Conservation (phyloP, 2,329 filamentous ascomycete genomes). For the Colletotrichum scovillei region DNA sequence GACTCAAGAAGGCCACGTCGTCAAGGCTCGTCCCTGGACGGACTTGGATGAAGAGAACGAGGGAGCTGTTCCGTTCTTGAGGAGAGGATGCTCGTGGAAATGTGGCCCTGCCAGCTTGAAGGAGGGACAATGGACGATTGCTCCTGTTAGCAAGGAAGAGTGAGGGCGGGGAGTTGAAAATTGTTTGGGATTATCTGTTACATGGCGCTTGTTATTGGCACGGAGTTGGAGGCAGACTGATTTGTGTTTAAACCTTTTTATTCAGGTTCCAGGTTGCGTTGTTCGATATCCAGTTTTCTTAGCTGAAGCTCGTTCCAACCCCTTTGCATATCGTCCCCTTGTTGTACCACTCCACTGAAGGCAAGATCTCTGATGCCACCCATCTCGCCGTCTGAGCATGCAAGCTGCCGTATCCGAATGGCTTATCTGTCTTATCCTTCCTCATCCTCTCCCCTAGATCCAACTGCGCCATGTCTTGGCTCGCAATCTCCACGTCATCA, state of each 20-base stretch:
- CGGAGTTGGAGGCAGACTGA: constrained; percentile 13
- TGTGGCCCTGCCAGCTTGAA: constrained; percentile 54
- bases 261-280: background rate
- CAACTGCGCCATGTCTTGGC: constrained; percentile 45
- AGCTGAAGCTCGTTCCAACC: constrained; percentile 43
- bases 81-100: constrained; percentile 61
- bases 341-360: constrained; percentile 60
- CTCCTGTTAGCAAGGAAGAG: background rate
- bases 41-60: constrained; percentile 44
- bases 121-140: constrained; percentile 39
- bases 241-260: background rate
- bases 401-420: constrained; percentile 67
- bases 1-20: background rate
- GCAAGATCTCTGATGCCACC: constrained; percentile 65
- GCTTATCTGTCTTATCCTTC: constrained; percentile 58
- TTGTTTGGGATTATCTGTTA: background rate
- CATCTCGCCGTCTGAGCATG: constrained; percentile 72
- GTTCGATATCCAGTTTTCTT: background rate
- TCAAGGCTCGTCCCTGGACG: constrained; percentile 24
- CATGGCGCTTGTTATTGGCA: background rate
- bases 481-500: constrained; percentile 36
- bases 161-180: background rate
- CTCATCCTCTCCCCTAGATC: constrained; percentile 44
- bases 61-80: constrained; percentile 57
- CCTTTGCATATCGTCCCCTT: constrained; percentile 63